phyloP scores from a whole-genome alignment of 192 early-diverging fungal genomes.

The Entomortierella beljakovae region DNA sequence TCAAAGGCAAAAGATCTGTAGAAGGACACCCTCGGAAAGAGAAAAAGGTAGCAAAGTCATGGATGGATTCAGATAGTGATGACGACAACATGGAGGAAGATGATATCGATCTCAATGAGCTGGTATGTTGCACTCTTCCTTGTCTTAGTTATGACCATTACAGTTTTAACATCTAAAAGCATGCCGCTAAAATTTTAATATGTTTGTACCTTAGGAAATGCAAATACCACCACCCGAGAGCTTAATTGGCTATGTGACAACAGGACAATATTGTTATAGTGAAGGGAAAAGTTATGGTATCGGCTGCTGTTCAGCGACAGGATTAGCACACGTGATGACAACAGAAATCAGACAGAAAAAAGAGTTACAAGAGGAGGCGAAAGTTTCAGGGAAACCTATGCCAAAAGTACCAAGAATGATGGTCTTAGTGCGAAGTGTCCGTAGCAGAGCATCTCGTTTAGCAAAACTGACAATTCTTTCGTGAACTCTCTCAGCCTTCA shows the following conservation, averaged over 20 bases:
- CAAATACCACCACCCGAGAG: slow-evolving; percentile 44
- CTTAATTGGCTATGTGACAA: slow-evolving; percentile 78
- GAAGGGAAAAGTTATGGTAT: slow-evolving; percentile 72
- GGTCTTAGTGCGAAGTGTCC: slow-evolving; percentile 64
- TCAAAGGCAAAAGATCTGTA: slow-evolving; percentile 37
- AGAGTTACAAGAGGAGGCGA: slow-evolving; percentile 1
- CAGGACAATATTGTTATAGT: slow-evolving; percentile 73
- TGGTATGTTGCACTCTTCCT: slow-evolving; percentile 8
- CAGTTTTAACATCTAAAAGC: neutral
- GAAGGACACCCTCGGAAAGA: slow-evolving; percentile 34
- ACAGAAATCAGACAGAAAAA: slow-evolving; percentile 48
- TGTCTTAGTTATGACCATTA: neutral
- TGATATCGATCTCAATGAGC: slow-evolving; percentile 27
- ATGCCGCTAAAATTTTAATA: too few species aligned
- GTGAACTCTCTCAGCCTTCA: neutral
- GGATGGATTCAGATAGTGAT: slow-evolving; percentile 43
- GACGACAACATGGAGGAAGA: slow-evolving; percentile 42
- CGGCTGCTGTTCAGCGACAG: slow-evolving; percentile 68
- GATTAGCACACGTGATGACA: slow-evolving; percentile 57
- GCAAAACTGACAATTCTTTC: slow-evolving; percentile 58
- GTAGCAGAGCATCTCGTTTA: slow-evolving; percentile 60
- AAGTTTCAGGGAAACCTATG: neutral
- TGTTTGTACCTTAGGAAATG: slow-evolving; percentile 43
- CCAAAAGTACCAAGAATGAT: slow-evolving; percentile 49
- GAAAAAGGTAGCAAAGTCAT: slow-evolving; percentile 31